phyloP scores from a whole-genome alignment of 2,329 filamentous ascomycete species.

The Passalora sequoiae region DNA sequence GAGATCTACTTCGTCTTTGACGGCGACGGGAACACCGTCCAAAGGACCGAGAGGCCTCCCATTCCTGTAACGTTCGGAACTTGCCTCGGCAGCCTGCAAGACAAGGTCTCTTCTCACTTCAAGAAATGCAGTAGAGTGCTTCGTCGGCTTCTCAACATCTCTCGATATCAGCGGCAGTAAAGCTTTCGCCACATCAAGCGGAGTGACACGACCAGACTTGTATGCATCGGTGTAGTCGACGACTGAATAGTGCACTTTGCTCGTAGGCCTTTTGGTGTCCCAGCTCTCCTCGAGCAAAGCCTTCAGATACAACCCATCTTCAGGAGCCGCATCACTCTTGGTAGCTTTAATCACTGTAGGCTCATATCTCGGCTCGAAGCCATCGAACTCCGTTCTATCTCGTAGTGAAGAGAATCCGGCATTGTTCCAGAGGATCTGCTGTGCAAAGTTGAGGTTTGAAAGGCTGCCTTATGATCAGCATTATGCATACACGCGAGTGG shows the following conservation, averaged over 20 bases:
- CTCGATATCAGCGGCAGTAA: constrained; percentile 66
- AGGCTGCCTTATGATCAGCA: constrained; percentile 43
- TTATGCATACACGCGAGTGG: neutral
- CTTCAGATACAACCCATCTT: constrained; percentile 3
- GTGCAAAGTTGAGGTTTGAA: constrained; percentile 53
- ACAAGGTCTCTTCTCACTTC: constrained; percentile 60
- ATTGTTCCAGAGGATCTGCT: constrained; percentile 65
- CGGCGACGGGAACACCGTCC: constrained; percentile 75
- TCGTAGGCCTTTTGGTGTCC: constrained; percentile 19
- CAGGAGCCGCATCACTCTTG: constrained; percentile 4
- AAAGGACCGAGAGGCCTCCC: constrained; percentile 63
- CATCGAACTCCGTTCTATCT: constrained; percentile 50
- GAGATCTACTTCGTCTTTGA: constrained; percentile 76
- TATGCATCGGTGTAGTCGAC: constrained; percentile 75
- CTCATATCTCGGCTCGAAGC: constrained; percentile 53
- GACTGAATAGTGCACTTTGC: constrained; percentile 46
- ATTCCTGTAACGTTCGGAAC: constrained; percentile 64
- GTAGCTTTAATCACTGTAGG: constrained; percentile 51
- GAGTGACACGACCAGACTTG: constrained; percentile 63
- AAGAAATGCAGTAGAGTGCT: constrained; percentile 70
- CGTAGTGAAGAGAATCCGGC: constrained; percentile 60
- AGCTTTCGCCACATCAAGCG: constrained; percentile 63
- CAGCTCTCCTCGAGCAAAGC: constrained; percentile 15
- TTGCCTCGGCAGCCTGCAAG: constrained; percentile 64
- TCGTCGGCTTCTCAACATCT: constrained; percentile 49